These are phyloP conservation scores for Ustilago bromivora DNA, from an alignment of 1,284 basidiomycete genomes.

Conservation along the genomic window DNA sequence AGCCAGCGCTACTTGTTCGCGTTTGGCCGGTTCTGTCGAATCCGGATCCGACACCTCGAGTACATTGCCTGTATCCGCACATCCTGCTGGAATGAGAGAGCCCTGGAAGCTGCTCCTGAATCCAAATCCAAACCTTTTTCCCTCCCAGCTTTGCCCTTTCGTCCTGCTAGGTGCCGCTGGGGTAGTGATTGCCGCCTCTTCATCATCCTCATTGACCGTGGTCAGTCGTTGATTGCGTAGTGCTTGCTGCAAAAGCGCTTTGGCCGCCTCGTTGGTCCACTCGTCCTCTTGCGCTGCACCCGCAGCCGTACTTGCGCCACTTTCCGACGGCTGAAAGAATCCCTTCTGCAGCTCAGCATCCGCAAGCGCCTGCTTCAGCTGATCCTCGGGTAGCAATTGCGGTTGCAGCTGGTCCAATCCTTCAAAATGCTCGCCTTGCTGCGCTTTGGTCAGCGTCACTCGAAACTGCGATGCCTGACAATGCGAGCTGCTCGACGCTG, in stretches of 20 bases:
- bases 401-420: conserved; percentile 36
- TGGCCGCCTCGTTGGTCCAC: conserved; percentile 25
- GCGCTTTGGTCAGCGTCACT: conserved; percentile 29
- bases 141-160: background rate
- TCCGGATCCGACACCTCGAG: conserved; percentile 45
- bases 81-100: conserved; percentile 24
- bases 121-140: conserved; percentile 20
- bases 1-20: conserved; percentile 14
- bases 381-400: conserved; percentile 40
- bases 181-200: conserved; percentile 20
- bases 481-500: conserved; percentile 1
- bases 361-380: conserved; percentile 31
- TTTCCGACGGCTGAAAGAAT: conserved; percentile 20
- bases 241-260: conserved; percentile 31
- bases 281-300: background rate
- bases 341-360: conserved; percentile 42
- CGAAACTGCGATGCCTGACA: background rate
- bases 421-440: conserved; percentile 24
- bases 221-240: conserved; percentile 29
- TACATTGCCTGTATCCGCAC: conserved; percentile 21
- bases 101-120: conserved; percentile 17
- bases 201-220: conserved; percentile 34
- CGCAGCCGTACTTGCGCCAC: background rate
- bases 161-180: background rate
- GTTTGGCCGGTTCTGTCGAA: conserved; percentile 10